Base-by-base conservation (phyloP, 805 yeast species). In the Torulaspora quercuum region DNA sequence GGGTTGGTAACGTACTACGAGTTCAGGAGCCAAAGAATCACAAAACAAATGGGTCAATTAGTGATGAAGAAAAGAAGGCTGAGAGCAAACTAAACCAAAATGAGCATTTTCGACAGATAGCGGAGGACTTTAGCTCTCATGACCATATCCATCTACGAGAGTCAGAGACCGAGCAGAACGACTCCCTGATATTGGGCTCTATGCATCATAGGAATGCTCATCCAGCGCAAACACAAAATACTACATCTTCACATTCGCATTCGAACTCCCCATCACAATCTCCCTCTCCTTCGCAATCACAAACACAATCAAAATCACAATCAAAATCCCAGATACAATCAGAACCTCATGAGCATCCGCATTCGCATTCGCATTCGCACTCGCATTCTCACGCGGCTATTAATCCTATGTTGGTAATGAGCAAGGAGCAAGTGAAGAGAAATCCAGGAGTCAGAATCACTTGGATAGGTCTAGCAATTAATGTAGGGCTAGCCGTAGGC, bases 371-470 rank as follows among this genome's bases (percentile, higher is more conserved):
- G 6, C 61, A 61, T 25, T 26, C 46, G 6, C 71, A 67, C 35
- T 47, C 60, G 5, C 72, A 68, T 30, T 38, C 60, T 3, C 63
- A 60, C 37, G 57, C 55, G 3, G 59, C 57, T 13, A 47, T 50
- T 22, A 59, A 54, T 33, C 62, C 63, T 3, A 29, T 65, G 34
- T 44, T 66, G 9, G 61, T 63, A 3, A 37, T 62, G 44, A 65
- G 69, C 55, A 66, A 64, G 46, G 73, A 67, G 36, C 65, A 71
- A 33, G 61, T 72, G 35, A 61, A 64, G 44, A 63, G 69, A 15
- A 85, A 87, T 55, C 95, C 95, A 2, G 96, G 95, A 8, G 95
- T 87, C 11, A 72, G 92, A 49, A 88, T 90, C 49, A 90, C 98
- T 0, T 83, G 95, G 85, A 69, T 90, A 34, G 98, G 98, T 0